Conservation (phyloP, 352 stramenopile species). For the Pythium scleroteichum region DNA sequence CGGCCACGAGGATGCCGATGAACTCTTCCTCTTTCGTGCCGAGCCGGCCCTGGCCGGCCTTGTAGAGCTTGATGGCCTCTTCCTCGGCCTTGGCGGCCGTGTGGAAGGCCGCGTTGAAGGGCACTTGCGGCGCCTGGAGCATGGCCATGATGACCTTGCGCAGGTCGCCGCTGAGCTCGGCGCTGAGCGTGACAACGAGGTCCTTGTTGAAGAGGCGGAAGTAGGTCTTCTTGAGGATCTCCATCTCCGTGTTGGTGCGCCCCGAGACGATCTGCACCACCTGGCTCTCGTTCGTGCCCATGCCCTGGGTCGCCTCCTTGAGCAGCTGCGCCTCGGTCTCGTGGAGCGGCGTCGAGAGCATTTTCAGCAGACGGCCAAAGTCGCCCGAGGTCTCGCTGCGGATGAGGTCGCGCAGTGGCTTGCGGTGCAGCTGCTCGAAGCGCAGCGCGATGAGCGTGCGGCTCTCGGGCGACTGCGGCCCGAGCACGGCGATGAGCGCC, state of each 20-base stretch:
- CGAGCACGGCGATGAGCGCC: conserved; percentile 65
- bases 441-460: conserved; percentile 67
- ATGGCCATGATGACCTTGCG: conserved; percentile 77
- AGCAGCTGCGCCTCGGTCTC: conserved; percentile 74
- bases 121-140: conserved; percentile 45
- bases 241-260: conserved; percentile 79
- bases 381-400: conserved; percentile 76
- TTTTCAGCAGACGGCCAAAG: conserved; percentile 64
- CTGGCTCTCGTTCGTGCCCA: conserved; percentile 71
- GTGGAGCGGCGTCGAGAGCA: conserved; percentile 70
- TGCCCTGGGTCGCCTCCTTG: conserved; percentile 64
- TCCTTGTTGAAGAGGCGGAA: conserved; percentile 71
- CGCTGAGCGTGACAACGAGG: conserved; percentile 58
- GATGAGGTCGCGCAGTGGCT: conserved; percentile 54
- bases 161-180: conserved; percentile 75
- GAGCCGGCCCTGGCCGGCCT: conserved; percentile 67
- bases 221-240: conserved; percentile 79
- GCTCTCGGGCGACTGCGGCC: conserved; percentile 63
- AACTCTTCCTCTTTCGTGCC: conserved; percentile 79
- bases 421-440: conserved; percentile 68
- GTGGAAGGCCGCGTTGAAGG: conserved; percentile 66
- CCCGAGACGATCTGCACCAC: conserved; percentile 68
- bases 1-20: conserved; percentile 58
- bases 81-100: conserved; percentile 65
- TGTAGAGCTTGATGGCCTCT: conserved; percentile 69